Base-by-base conservation (phyloP, 2,329 filamentous ascomycete species). In the Bipolaris sorokiniana region DNA sequence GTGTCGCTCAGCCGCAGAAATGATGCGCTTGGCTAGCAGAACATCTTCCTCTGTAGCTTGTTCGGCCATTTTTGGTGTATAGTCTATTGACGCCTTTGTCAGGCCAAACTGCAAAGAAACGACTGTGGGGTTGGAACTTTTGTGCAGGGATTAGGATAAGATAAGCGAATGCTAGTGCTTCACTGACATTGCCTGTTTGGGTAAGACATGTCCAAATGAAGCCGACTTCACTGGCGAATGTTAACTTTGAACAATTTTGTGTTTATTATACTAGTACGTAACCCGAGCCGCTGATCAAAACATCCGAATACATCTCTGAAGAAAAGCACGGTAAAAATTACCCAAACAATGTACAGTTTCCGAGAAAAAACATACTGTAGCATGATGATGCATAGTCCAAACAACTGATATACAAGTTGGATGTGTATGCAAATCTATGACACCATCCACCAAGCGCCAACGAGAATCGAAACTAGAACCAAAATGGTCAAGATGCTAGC, bases 401-500 rank as follows among this genome's bases (percentile, higher is more conserved):
- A 23, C 45, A 38, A n/a, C 18, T 46, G 28, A 54, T 49, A 37
- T 50, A 54, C 23, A 54, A 46, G 36, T 15, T 34, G 42, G 23
- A 41, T 45, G 36, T 13, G 34, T 26, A 52, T 54, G 36, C 6
- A 36, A 31, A 44, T 46, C 64, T 73, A 77, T 34, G 72, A 67
- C 56, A 82, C 75, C 80, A 85, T 82, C 78, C 83, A 84, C 75
- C 79, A 82, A 36, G 79, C 80, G n/a, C 85, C 85, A 1, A 80
- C 80, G 22, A 88, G 59, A 37, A 90, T 77, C 6, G 80, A 76
- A 5, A 82, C 68, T 1, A 91, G 71, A 3, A 88, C 73, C 5
- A 87, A 47, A 2, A 85, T 74, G 1, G 90, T 93, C 48, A 86
- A 61, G 58, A 92, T 83, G 10, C 84, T 84, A 36, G 90, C 90